phyloP scores from a whole-genome alignment of 768 basidiomycete genomes.

The Dentipellis sp. region DNA sequence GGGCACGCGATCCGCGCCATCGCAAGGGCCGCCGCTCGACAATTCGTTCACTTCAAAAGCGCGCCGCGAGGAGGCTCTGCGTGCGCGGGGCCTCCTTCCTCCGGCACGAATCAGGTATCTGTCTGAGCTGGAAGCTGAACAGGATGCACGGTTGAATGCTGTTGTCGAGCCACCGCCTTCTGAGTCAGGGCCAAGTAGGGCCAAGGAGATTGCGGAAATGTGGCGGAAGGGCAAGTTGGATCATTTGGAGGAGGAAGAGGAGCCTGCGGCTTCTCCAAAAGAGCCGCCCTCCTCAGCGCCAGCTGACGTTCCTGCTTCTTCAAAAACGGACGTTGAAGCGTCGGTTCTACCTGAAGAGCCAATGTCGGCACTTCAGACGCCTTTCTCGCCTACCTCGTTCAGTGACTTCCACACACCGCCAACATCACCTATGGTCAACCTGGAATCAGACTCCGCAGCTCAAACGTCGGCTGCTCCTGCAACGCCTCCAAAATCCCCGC shows the following conservation, averaged over 20 bases:
- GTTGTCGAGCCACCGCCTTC: neutral
- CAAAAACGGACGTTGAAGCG: too few species aligned
- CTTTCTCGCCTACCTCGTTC: too few species aligned
- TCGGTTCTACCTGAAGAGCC: too few species aligned
- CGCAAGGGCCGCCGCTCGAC: neutral
- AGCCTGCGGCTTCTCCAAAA: neutral
- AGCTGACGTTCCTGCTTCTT: too few species aligned
- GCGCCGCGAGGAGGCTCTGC: slow-evolving; percentile 11
- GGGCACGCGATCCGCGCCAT: neutral
- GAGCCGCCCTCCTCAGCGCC: too few species aligned
- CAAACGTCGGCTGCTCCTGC: too few species aligned
- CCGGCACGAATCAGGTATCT: neutral
- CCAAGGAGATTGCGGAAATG: slow-evolving; percentile 6
- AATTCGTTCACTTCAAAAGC: slow-evolving; percentile 5
- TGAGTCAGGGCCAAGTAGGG: neutral
- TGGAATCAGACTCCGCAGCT: too few species aligned
- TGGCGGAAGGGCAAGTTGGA: slow-evolving; percentile 4
- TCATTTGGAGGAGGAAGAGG: neutral
- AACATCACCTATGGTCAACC: too few species aligned
- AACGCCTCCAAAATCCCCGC: too few species aligned
- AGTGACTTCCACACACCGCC: too few species aligned
- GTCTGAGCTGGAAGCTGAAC: slow-evolving; percentile 11
- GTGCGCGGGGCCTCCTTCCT: slow-evolving; percentile 12
- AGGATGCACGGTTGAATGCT: slow-evolving; percentile 5
- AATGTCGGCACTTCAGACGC: too few species aligned